Percentiles rank a stretch among this genome's conserved stretches.
Conservation (phyloP, 2,329 filamentous ascomycete genomes). For the Penicillium griseofulvum region DNA sequence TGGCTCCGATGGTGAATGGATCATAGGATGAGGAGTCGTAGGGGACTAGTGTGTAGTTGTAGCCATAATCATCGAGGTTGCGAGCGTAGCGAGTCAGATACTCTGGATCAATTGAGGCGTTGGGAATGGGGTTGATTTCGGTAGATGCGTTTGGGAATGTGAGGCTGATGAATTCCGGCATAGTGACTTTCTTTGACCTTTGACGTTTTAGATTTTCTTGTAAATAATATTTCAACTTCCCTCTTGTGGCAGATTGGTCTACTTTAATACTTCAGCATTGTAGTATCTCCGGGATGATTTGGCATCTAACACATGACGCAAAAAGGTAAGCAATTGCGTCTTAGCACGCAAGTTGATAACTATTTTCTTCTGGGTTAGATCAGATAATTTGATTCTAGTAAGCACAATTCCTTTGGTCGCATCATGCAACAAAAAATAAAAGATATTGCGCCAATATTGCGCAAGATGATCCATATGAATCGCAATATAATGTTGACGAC, state of each 20-base stretch:
- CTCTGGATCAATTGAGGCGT: constrained; percentile 49
- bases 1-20: constrained; percentile 59
- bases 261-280: background rate
- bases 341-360: constrained; percentile 6
- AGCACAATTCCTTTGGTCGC: background rate
- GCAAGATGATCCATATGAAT: background rate
- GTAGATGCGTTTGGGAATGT: constrained; percentile 59
- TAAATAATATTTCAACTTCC: background rate
- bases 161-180: constrained; percentile 57
- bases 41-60: constrained; percentile 61
- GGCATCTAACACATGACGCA: constrained; percentile 3
- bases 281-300: background rate
- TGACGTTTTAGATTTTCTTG: background rate
- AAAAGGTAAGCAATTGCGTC: constrained; percentile 1
- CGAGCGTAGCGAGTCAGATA: constrained; percentile 20
- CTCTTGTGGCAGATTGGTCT: background rate
- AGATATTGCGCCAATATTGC: background rate
- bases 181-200: constrained; percentile 3
- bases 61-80: constrained; percentile 51
- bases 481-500: background rate
- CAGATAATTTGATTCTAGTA: background rate
- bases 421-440: background rate
- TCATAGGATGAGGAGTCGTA: constrained; percentile 58
- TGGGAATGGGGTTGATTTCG: constrained; percentile 54
- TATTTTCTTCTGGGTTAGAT: background rate